phyloP scores from a whole-genome alignment of 78 protist species.

The Guillardia theta region DNA sequence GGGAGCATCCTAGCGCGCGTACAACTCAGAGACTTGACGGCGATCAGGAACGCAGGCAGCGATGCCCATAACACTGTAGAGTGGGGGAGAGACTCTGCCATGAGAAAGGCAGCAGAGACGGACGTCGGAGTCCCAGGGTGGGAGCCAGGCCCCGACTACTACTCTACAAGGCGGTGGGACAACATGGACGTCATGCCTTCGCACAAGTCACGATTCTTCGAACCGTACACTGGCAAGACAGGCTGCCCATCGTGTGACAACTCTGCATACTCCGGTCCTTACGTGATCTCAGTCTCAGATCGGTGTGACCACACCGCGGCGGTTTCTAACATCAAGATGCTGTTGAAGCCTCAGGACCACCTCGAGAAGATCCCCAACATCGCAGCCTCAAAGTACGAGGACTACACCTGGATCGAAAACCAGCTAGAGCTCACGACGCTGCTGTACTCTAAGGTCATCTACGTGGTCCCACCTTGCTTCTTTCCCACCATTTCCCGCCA shows the following conservation, averaged over 20 bases:
- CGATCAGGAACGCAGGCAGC: too few species aligned
- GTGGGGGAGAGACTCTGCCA: too few species aligned
- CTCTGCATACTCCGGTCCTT: too few species aligned
- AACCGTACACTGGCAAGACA: not conserved
- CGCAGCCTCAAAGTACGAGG: not conserved
- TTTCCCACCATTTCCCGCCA: not conserved
- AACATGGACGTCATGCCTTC: not conserved
- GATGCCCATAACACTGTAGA: too few species aligned
- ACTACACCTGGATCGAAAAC: not conserved
- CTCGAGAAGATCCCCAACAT: not conserved
- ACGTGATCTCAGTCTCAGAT: not conserved
- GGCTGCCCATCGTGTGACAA: not conserved
- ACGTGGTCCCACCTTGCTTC: conserved; percentile 4
- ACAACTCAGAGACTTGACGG: too few species aligned
- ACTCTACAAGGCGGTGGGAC: not conserved
- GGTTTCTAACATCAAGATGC: not conserved
- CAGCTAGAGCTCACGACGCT: not conserved
- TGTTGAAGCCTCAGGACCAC: not conserved
- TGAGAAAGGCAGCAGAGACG: too few species aligned
- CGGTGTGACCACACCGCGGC: not conserved
- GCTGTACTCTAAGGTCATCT: not conserved
- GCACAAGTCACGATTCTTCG: not conserved
- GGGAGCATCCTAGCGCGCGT: too few species aligned
- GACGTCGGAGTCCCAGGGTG: too few species aligned
- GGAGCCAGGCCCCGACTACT: not conserved